Evolutionary conservation across 768 basidiomycete species (phyloP), one percentile per base, ranked within the genome.

Genomic region (Pulveroboletus sp.): DNA sequence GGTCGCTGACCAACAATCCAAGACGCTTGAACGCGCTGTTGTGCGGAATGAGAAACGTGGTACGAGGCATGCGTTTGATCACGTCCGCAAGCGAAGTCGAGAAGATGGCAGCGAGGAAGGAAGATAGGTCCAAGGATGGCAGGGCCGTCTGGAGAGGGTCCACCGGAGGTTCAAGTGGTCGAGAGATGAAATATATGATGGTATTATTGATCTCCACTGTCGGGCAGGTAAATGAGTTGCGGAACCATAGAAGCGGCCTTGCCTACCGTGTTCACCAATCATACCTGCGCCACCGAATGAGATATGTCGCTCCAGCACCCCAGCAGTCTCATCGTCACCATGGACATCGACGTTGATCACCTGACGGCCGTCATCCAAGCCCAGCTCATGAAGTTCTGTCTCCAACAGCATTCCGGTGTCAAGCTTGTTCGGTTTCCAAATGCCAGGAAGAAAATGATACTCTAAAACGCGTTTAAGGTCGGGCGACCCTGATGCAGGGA

Each of bases 361-460:
- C 65, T 93, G 90, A 48, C 72, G 73, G n/a, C 76, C 79, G 4
- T 81, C 78, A 56, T 73, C 79, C 37, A 93, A 68, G 22, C 91
- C 91, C 17, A 70, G 71, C 56, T 91, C 89, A 47, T 74, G 72
- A 23, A 96, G 71, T 46, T 83, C 85, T 0, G 92, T 96, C 59
- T 88, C 82, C 34, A 98, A 67, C 14, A 98, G 70, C 75, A 84
- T 78, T 5, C 83, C 84, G 55, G 90, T 75, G 32, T 75, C 72
- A 29, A 98, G 74, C 54, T 92, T 86, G 45, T 78, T 75, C 4
- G 80, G 77, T 0, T 76, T 74, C 80, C 89, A 86, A 50, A 77
- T 78, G 9, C 91, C 91, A 1, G 91, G 88, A 37, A 98, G 72
- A 65, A 99, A 93, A 68, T 99, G 96, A 63, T 98, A 98, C 58